Conservation (phyloP, 495 filamentous ascomycete genomes). For the Aspergillus heteromorphus region DNA sequence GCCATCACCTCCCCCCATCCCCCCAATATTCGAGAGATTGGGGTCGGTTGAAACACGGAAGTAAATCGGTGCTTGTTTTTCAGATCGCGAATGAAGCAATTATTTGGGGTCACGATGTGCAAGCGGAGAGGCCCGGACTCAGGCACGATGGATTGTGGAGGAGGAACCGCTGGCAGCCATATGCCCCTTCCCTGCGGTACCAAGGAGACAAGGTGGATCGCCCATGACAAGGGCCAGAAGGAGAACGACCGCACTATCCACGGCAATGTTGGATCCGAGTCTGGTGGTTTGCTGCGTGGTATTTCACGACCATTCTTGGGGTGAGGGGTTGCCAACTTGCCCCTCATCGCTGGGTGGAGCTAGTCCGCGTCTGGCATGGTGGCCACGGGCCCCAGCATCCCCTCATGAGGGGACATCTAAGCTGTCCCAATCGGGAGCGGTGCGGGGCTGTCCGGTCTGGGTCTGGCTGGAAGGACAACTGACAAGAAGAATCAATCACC, state of each 20-base stretch:
- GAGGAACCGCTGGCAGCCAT: not conserved
- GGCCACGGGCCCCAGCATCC: not conserved
- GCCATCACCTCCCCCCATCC: not conserved
- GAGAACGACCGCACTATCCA: not conserved
- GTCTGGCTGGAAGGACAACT: no score
- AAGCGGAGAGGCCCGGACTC: not conserved
- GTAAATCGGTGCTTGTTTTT: not conserved
- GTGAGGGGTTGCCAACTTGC: not conserved
- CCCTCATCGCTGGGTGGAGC: not conserved
- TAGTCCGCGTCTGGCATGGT: not conserved
- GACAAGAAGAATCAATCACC: not conserved
- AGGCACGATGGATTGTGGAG: not conserved
- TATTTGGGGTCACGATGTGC: not conserved
- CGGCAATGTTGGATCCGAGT: not conserved
- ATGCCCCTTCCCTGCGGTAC: not conserved
- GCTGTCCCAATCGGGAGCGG: not conserved
- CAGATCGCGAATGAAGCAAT: not conserved
- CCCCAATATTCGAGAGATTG: not conserved
- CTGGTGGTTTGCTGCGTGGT: not conserved
- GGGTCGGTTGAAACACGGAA: not conserved
- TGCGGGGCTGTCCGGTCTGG: not conserved
- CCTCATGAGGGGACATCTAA: constrained; percentile 12
- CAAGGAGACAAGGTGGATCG: not conserved
- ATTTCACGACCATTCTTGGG: no score
- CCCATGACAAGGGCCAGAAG: not conserved